These are phyloP conservation scores for Rhodomyrtus psidioides DNA, from an alignment of 441 rosid genomes.

Conservation along the genomic window DNA sequence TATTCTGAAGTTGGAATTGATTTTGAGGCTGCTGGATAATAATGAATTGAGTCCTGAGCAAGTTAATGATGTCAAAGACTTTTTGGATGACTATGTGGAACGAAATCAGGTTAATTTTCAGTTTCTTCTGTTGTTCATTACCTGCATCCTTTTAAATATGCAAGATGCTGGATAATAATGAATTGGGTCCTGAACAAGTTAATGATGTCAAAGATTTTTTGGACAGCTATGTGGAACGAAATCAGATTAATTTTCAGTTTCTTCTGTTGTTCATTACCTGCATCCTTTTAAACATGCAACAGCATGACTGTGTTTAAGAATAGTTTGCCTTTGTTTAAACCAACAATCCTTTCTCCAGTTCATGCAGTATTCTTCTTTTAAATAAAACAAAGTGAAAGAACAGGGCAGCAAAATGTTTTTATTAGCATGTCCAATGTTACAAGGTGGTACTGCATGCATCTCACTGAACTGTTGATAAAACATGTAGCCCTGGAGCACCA, in stretches of 20 bases:
- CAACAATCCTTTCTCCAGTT: neutral
- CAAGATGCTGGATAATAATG: slow-evolving; percentile 84
- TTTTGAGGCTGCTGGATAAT: slow-evolving; percentile 94
- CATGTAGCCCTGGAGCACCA: neutral
- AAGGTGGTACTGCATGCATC: neutral
- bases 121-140: neutral
- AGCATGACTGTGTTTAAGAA: neutral
- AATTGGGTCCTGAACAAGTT: slow-evolving; percentile 96
- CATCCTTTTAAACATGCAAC: neutral
- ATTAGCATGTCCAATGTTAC: neutral
- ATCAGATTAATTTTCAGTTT: slow-evolving; percentile 56
- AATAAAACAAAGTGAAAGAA: neutral
- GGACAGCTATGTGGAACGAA: slow-evolving; percentile 96
- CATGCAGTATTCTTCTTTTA: neutral
- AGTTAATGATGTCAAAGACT: slow-evolving; percentile 93
- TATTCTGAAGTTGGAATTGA: slow-evolving; percentile 87
- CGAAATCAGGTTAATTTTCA: slow-evolving; percentile 80
- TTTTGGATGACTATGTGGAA: slow-evolving; percentile 94
- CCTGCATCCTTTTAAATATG: neutral
- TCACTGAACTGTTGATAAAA: neutral
- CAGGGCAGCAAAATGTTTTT: neutral
- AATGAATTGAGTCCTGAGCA: slow-evolving; percentile 98
- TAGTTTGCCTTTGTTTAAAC: neutral
- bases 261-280: neutral
- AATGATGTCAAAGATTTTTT: slow-evolving; percentile 92